These are phyloP conservation scores for Coniferiporia sulphurascens DNA, from an alignment of 1,284 basidiomycete species.

Conservation along the genomic window DNA sequence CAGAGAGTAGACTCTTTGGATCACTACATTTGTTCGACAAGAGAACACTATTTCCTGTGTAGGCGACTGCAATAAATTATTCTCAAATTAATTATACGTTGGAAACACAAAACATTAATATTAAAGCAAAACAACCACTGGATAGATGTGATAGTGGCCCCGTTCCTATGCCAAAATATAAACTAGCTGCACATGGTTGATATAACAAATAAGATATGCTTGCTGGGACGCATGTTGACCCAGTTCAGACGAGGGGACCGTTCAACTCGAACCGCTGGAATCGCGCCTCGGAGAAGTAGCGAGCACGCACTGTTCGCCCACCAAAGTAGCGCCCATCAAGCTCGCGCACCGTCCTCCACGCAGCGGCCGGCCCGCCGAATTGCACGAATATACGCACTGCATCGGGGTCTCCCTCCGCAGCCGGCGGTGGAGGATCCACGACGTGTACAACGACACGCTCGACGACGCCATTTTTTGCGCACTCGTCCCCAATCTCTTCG, in stretches of 20 bases:
- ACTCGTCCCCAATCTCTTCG: conserved; percentile 88
- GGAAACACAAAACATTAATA: background rate
- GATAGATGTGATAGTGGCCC: background rate
- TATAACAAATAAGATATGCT: background rate
- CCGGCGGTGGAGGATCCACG: conserved; percentile 49
- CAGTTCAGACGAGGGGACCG: conserved; percentile 6
- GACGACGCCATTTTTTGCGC: conserved; percentile 84
- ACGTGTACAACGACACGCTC: conserved; percentile 84
- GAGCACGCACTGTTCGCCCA: conserved; percentile 75
- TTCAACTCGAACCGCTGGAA: conserved; percentile 54
- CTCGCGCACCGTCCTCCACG: conserved; percentile 90
- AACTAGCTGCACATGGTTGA: background rate
- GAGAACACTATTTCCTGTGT: too few species aligned
- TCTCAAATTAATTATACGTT: background rate
- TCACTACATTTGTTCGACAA: too few species aligned
- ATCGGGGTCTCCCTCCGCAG: conserved; percentile 44
- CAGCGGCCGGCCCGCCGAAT: conserved; percentile 85
- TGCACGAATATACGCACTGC: conserved; percentile 81
- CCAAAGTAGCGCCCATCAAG: conserved; percentile 90
- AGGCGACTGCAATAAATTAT: background rate
- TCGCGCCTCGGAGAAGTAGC: conserved; percentile 72
- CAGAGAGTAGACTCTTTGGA: too few species aligned
- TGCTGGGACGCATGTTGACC: background rate
- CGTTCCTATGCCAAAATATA: too few species aligned
- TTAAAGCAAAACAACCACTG: background rate